Percentiles rank a stretch among this genome's conserved stretches.
Conservation (phyloP, 129 eudicot species). For the Centrapalus pauciflorus region DNA sequence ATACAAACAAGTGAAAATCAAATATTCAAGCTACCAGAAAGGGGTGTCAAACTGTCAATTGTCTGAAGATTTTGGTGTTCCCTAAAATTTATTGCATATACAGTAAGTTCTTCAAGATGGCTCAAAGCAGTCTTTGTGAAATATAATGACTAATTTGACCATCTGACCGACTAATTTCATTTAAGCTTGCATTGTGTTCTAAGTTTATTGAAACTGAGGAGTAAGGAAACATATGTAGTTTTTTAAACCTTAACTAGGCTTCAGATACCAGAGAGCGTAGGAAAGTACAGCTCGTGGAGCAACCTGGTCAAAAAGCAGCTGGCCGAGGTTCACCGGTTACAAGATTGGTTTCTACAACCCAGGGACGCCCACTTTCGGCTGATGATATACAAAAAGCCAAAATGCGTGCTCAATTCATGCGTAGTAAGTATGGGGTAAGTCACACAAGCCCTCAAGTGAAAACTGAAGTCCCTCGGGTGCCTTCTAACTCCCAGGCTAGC, state of each 20-base stretch:
- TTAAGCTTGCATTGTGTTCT: neutral
- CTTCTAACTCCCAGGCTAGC: constrained; percentile 28
- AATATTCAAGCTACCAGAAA: neutral
- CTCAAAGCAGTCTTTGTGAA: neutral
- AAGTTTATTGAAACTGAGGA: neutral
- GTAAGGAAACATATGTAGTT: neutral
- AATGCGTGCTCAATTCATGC: constrained; percentile 88
- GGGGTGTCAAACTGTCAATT: neutral
- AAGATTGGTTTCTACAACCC: constrained; percentile 45
- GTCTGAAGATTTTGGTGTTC: neutral
- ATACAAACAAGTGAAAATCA: neutral
- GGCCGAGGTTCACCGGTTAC: constrained; percentile 52
- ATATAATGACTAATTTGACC: neutral
- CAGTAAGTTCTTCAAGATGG: neutral
- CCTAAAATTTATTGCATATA: neutral
- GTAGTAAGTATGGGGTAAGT: constrained; percentile 56
- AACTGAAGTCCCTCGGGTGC: constrained; percentile 38
- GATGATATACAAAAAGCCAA: constrained; percentile 97
- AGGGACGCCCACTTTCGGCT: constrained; percentile 93
- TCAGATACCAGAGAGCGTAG: constrained; percentile 76
- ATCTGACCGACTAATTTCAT: neutral
- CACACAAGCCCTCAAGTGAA: constrained; percentile 27
- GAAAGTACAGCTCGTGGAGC: constrained; percentile 91
- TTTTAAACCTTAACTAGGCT: constrained; percentile 52
- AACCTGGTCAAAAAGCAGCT: constrained; percentile 72